Conservation (phyloP, 176 grass and related monocot species). For the Avena eriantha region DNA sequence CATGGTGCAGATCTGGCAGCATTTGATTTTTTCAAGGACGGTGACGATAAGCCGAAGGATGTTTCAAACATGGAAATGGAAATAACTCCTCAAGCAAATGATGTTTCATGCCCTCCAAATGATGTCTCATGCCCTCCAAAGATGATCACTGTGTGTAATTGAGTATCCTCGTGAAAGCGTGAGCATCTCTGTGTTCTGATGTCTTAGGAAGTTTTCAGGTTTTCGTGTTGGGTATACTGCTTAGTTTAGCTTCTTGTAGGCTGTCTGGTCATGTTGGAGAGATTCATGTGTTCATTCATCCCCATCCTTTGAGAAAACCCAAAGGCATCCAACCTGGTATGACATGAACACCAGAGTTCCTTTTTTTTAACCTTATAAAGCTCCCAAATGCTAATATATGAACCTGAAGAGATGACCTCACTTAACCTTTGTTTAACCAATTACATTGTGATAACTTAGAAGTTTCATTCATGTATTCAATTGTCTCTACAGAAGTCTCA, state of each 20-base stretch:
- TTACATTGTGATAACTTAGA: constrained; percentile 33
- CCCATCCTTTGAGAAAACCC: constrained; percentile 5
- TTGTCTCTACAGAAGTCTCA: not conserved
- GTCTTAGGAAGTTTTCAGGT: constrained; percentile 40
- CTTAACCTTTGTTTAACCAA: constrained; percentile 40
- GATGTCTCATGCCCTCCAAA: constrained; percentile 36
- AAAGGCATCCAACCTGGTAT: constrained; percentile 35
- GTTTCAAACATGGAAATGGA: constrained; percentile 27
- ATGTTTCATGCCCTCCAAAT: constrained; percentile 35
- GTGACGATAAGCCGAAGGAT: constrained; percentile 35
- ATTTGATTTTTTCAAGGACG: constrained; percentile 37
- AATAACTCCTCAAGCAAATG: constrained; percentile 35
- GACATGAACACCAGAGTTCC: constrained; percentile 17
- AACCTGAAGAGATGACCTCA: constrained; percentile 33
- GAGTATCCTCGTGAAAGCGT: not conserved
- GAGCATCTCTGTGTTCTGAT: constrained; percentile 10
- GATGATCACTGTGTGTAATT: constrained; percentile 62
- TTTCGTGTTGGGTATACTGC: constrained; percentile 31
- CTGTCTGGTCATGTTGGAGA: constrained; percentile 18
- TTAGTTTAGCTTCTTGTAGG: constrained; percentile 38
- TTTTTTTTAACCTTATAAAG: constrained; percentile 29
- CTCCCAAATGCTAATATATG: constrained; percentile 25
- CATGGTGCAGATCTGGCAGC: constrained; percentile 31
- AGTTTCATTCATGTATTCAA: constrained; percentile 31
- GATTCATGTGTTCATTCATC: constrained; percentile 12